Base-by-base conservation (phyloP, 2,329 filamentous ascomycete species). In the Uncinocarpus reesii region DNA sequence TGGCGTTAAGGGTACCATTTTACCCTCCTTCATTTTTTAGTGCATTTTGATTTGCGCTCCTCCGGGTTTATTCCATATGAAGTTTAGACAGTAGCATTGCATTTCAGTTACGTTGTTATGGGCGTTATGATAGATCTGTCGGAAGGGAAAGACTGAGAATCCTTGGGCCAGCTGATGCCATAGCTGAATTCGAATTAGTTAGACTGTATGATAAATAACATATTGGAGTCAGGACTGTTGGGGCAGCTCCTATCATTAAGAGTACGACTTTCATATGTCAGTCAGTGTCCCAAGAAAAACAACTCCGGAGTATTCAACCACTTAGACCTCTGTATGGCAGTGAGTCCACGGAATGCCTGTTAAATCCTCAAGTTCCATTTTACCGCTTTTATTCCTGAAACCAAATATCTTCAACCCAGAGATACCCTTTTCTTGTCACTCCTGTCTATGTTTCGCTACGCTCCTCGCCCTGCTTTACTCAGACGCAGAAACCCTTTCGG, bases 51-150 rank as follows among this genome's bases (percentile, higher is more conserved):
- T 36, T 24, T 32, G 28, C 34, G 34, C 36, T 40, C 26, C 26
- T 32, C 44, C 29, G 35, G 35, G 45, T 36, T 34, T 47, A 47
- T 47, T 26, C 20, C 28, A 47, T 41, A 41, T 24, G 35, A 40
- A 24, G 23, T 47, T 40, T 47, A 47, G 45, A 34, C 45, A 26
- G 11, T 47, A 47, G 37, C 29, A 26, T n/a, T 41, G 45, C 45
- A 47, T 47, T 26, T 24, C 26, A 26, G 20, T 47, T 47, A 41
- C 16, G 28, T 34, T 41, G 18, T 35, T 29, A 41, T 34, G 35
- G 31, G 36, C 13, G 28, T 41, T 32, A 34, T 32, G 45, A 40
- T 41, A 26, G 36, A 32, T 31, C 8, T 26, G 35, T 24, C 10
- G 6, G 23, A 16, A 32, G 10, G 34, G 37, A 24, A 34, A 47